A percentile compares a stretch with the other conserved stretches of the same genome.
Conservation (phyloP, 2,329 filamentous ascomycete genomes). For the Paracoccidioides lutzii region DNA sequence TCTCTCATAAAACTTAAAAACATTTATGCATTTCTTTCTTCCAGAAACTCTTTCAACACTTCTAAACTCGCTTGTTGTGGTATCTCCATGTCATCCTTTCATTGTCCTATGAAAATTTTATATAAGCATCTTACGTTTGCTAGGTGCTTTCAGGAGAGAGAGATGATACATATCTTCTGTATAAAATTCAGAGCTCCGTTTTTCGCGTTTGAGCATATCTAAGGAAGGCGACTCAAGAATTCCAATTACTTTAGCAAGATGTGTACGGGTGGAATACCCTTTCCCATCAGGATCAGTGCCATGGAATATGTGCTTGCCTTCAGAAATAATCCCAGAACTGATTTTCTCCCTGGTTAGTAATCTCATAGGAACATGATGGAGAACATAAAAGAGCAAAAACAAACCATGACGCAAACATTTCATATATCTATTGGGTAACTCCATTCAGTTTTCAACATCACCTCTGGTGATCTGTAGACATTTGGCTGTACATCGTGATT, state of each 20-base stretch:
- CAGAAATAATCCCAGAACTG: constrained; percentile 39
- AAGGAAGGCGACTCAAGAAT: constrained; percentile 33
- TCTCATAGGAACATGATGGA: neutral
- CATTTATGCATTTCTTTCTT: constrained; percentile 4
- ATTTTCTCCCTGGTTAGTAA: neutral
- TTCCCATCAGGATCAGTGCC: constrained; percentile 26
- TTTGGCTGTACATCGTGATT: constrained; percentile 34
- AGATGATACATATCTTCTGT: constrained; percentile 19
- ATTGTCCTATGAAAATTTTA: constrained; percentile 11
- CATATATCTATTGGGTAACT: constrained; percentile 38
- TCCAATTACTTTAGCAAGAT: constrained; percentile 35
- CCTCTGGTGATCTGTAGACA: constrained; percentile 27
- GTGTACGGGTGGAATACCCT: constrained; percentile 26
- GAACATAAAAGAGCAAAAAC: constrained; percentile 7
- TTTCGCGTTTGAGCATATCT: constrained; percentile 22
- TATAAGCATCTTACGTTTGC: constrained; percentile 8
- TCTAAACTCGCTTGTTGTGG: constrained; percentile 9
- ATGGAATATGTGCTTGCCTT: constrained; percentile 34
- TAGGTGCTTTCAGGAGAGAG: neutral
- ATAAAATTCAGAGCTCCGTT: constrained; percentile 29
- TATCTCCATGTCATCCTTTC: constrained; percentile 14
- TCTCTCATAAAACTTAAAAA: constrained; percentile 10
- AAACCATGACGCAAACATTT: constrained; percentile 39
- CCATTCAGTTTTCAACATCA: constrained; percentile 37
- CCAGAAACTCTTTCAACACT: constrained; percentile 12